phyloP scores from a whole-genome alignment of 768 basidiomycete species.

The Rhodotorula paludigena region DNA sequence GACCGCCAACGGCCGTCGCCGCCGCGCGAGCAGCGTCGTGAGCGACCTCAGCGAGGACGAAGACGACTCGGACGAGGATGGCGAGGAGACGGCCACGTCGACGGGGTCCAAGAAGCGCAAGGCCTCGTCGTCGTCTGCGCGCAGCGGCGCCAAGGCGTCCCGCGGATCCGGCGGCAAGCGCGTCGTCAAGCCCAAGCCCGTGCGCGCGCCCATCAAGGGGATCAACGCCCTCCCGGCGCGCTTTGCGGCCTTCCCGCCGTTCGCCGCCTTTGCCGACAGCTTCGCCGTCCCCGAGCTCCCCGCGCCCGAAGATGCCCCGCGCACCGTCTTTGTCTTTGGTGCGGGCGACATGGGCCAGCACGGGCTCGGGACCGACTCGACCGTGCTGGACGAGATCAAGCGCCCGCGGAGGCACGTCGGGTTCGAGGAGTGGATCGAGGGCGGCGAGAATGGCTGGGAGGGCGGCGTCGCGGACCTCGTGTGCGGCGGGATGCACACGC shows the following conservation, averaged over 20 bases:
- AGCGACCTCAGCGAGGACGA: slow-evolving; percentile 5
- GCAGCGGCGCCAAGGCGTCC: not conserved
- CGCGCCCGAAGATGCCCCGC: not conserved
- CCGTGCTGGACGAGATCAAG: slow-evolving; percentile 60
- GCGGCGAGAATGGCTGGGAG: slow-evolving; percentile 61
- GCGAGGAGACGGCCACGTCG: not conserved
- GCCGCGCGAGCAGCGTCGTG: not conserved
- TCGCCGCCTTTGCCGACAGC: not conserved
- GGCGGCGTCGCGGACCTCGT: slow-evolving; percentile 71
- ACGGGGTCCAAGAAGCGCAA: slow-evolving; percentile 14
- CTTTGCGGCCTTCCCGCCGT: slow-evolving; percentile 10
- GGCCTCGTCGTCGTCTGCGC: too few relatives aligned
- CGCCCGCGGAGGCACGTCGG: slow-evolving; percentile 70
- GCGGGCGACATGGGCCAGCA: slow-evolving; percentile 91
- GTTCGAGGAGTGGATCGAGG: slow-evolving; percentile 68
- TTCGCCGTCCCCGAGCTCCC: slow-evolving; percentile 10
- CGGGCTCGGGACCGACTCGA: slow-evolving; percentile 66
- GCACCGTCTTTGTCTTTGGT: slow-evolving; percentile 72
- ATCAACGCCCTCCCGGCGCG: slow-evolving; percentile 24
- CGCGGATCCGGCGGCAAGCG: not conserved
- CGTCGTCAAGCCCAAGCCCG: slow-evolving; percentile 5
- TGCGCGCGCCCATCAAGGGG: slow-evolving; percentile 4
- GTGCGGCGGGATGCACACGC: slow-evolving; percentile 81
- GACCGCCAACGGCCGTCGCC: not conserved
- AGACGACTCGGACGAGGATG: slow-evolving; percentile 19